Evolutionary conservation across 2,329 filamentous ascomycete genomes (phyloP).

Genomic region (Fusarium albosuccineum): DNA sequence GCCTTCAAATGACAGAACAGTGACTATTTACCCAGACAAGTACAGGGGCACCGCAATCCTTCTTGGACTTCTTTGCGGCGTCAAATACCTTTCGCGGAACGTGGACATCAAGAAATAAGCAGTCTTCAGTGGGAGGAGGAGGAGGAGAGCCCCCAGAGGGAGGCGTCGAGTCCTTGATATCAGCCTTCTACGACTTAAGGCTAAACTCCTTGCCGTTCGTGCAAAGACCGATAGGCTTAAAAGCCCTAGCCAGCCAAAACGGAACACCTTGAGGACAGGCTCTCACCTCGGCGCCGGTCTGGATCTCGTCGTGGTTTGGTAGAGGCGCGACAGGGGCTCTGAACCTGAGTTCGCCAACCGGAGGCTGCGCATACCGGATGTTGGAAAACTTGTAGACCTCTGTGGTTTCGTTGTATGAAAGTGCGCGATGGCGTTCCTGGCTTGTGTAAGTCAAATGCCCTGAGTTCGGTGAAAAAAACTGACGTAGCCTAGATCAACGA

Average conservation of each 20-base stretch:
- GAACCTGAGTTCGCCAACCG: background rate
- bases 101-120: background rate
- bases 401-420: background rate
- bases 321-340: background rate
- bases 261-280: background rate
- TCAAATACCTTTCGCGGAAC: background rate
- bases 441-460: background rate
- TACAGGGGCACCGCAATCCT: background rate
- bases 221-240: background rate
- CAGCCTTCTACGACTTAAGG: too few relatives aligned
- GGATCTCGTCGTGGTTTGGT: background rate
- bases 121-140: background rate
- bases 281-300: background rate
- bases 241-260: too few relatives aligned
- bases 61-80: background rate
- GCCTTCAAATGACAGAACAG: background rate
- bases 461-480: background rate
- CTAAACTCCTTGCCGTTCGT: background rate
- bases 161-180: background rate
- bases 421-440: background rate
- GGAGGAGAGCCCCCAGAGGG: background rate
- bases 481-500: background rate
- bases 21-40: background rate
- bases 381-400: conserved; percentile 1
- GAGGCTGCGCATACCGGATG: background rate